A percentile compares a stretch with the other conserved stretches of the same genome.
Conservation (phyloP, 257 asterid genomes). For the Coffea canephora region DNA sequence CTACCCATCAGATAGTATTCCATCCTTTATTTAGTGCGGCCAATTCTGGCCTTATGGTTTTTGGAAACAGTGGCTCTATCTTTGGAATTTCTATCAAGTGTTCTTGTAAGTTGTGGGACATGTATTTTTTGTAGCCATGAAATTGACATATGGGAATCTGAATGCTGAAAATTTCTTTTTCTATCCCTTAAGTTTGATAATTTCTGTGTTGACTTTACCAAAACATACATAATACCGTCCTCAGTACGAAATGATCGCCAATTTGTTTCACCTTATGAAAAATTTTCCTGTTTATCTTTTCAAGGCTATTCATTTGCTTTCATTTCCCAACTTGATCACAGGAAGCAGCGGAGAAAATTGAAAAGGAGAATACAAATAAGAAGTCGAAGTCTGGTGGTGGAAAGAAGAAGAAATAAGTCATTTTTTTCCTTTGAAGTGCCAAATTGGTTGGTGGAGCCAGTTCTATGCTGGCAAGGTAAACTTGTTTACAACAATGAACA, state of each 20-base stretch:
- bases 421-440: background rate
- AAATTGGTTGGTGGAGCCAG: conserved; percentile 3
- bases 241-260: background rate
- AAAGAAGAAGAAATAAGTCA: conserved; percentile 61
- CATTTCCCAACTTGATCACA: conserved; percentile 32
- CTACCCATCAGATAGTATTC: no score
- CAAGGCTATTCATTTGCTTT: background rate
- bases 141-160: background rate
- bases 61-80: background rate
- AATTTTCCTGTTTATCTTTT: background rate
- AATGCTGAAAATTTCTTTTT: background rate
- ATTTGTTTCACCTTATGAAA: background rate
- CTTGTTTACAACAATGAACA: background rate
- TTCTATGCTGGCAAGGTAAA: background rate
- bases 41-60: background rate
- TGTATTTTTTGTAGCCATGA: background rate
- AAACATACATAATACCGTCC: background rate
- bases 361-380: conserved; percentile 66
- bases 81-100: conserved; percentile 1
- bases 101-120: background rate
- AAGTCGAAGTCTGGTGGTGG: conserved; percentile 57
- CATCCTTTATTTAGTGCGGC: background rate
- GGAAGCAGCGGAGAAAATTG: conserved; percentile 58
- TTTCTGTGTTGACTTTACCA: background rate
- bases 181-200: background rate